Conservation (phyloP, 2,329 filamentous ascomycete genomes). For the Emergomyces pasteurianus region DNA sequence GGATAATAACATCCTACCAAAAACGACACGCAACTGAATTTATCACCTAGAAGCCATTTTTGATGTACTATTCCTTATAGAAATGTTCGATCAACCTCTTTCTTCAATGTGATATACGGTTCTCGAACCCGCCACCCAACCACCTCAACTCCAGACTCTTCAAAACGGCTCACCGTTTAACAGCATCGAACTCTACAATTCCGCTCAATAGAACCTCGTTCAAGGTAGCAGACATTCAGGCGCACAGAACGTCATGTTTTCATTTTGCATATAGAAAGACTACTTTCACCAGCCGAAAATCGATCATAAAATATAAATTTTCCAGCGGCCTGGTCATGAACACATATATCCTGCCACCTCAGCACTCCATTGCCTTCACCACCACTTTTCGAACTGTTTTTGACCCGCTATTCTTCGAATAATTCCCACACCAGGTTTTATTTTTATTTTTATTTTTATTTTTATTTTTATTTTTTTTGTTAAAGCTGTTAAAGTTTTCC, state of each 20-base stretch:
- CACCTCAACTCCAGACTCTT: not conserved
- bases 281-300: not conserved
- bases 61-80: not conserved
- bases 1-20: not conserved
- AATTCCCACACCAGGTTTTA: too few relatives aligned
- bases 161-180: not conserved
- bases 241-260: not conserved
- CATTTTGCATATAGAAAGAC: not conserved
- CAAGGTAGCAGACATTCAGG: too few relatives aligned
- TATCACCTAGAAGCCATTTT: not conserved
- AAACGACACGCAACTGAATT: not conserved
- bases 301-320: not conserved
- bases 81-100: not conserved
- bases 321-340: not conserved
- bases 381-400: not conserved
- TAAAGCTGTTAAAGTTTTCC: not conserved
- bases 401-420: too few relatives aligned
- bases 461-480: not conserved
- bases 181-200: not conserved
- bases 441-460: not conserved
- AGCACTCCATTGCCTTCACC: not conserved
- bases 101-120: not conserved
- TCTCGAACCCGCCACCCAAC: not conserved
- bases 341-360: not conserved
- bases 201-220: not conserved